Conservation (phyloP, 305 asterid species). For the Plantago rigida region DNA sequence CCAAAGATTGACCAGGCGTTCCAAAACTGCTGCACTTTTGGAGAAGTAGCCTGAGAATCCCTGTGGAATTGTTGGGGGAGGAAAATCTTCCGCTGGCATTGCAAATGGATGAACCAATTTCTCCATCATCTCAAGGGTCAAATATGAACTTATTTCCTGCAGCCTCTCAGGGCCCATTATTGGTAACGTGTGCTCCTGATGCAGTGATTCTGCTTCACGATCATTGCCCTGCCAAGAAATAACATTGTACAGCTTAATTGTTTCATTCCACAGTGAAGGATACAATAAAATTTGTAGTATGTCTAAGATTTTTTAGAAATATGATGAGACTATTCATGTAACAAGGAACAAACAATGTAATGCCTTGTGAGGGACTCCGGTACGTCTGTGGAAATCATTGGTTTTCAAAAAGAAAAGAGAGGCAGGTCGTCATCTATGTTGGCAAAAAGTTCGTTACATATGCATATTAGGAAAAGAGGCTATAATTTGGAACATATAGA, state of each 20-base stretch:
- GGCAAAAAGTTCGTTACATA: no score
- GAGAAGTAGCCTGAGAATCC: constrained; percentile 89
- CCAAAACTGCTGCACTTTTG: constrained; percentile 77
- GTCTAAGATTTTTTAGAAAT: no score
- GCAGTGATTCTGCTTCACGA: constrained; percentile 60
- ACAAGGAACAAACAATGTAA: no score
- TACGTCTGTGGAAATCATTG: no score
- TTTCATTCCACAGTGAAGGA: no score
- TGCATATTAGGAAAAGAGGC: no score
- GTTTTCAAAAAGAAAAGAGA: no score
- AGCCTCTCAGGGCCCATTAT: constrained; percentile 95
- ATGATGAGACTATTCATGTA: no score
- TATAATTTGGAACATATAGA: no score
- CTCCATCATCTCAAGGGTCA: constrained; percentile 80
- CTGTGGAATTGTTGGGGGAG: constrained; percentile 75
- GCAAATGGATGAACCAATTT: constrained; percentile 75
- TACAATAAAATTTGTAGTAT: no score
- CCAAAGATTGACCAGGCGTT: constrained; percentile 88
- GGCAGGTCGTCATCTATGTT: no score
- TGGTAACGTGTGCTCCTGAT: constrained; percentile 87
- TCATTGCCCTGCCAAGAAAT: constrained; percentile 46
- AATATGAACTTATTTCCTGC: constrained; percentile 74
- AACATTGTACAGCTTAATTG: background rate
- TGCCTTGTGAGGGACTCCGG: no score
- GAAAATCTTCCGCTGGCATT: constrained; percentile 93